These are phyloP conservation scores for Talaromyces sp. DNA, from an alignment of 2,329 filamentous ascomycete genomes.

Conservation along the genomic window DNA sequence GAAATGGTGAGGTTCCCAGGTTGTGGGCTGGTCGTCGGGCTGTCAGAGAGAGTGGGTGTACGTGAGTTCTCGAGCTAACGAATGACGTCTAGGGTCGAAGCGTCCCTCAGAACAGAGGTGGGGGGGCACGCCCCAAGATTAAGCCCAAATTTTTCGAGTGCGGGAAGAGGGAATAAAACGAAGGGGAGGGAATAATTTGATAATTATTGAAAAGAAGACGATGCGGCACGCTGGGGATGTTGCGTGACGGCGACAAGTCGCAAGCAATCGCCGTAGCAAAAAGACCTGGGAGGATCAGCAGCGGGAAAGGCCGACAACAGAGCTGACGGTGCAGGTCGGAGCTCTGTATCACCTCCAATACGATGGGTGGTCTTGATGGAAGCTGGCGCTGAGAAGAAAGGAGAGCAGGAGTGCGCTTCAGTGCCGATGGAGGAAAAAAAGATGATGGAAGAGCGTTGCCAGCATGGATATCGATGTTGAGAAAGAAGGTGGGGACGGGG, in stretches of 20 bases:
- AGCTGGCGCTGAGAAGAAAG: constrained; percentile 6
- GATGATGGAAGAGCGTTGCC: not conserved
- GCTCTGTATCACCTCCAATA: constrained; percentile 14
- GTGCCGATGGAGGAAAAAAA: constrained; percentile 11
- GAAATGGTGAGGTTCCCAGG: constrained; percentile 24
- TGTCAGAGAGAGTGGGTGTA: not conserved
- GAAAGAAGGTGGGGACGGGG: not conserved
- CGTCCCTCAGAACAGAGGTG: constrained; percentile 1
- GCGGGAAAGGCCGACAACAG: constrained; percentile 17
- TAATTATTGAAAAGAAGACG: not conserved
- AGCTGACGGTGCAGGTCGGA: constrained; percentile 42
- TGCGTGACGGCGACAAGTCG: constrained; percentile 1
- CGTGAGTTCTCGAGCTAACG: not conserved
- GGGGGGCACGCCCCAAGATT: not conserved
- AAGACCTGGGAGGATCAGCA: constrained; percentile 6
- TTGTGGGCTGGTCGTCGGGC: constrained; percentile 14
- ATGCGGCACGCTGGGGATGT: not conserved
- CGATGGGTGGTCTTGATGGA: not conserved
- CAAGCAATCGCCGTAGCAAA: not conserved
- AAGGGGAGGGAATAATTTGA: not conserved
- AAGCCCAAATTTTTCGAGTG: not conserved
- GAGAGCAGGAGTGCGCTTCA: not conserved
- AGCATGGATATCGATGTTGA: constrained; percentile 3
- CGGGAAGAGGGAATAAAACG: not conserved
- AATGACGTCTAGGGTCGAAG: constrained; percentile 9